Percentiles rank a stretch among this genome's conserved stretches.
Conservation (phyloP, 2,329 filamentous ascomycete species). For the Purpureocillium lavendulum region DNA sequence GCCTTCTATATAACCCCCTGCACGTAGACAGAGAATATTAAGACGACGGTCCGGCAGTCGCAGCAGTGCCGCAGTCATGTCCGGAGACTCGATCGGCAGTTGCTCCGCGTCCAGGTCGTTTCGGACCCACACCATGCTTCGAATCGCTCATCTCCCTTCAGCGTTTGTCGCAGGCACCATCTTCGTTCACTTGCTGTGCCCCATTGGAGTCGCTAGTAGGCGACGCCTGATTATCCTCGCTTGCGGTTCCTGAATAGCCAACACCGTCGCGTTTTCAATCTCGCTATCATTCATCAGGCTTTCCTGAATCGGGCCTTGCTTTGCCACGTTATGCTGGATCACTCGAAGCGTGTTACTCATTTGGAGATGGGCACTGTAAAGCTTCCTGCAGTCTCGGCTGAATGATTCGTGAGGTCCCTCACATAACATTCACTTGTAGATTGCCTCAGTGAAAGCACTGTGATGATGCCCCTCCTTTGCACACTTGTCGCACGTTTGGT, state of each 20-base stretch:
- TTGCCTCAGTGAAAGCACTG: conserved; percentile 6
- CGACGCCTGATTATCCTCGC: conserved; percentile 6
- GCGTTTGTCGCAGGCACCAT: too few species aligned
- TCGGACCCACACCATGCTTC: too few species aligned
- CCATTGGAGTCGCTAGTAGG: conserved; percentile 10
- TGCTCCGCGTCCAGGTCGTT: too few species aligned
- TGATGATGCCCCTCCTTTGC: conserved; percentile 13
- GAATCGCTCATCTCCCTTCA: too few species aligned
- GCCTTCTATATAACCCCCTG: neutral
- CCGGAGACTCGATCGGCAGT: too few species aligned
- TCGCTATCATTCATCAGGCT: conserved; percentile 12
- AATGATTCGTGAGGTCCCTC: conserved; percentile 12
- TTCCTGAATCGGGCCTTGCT: conserved; percentile 7
- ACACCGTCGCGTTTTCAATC: conserved; percentile 5
- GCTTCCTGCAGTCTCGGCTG: conserved; percentile 12
- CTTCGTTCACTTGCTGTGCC: conserved; percentile 9
- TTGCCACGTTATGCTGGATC: conserved; percentile 10
- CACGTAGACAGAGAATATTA: neutral
- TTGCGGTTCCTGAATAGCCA: conserved; percentile 10
- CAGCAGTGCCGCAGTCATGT: too few species aligned
- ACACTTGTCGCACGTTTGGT: conserved; percentile 9
- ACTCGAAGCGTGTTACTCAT: conserved; percentile 12
- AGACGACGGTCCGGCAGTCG: neutral
- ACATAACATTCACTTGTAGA: conserved; percentile 11
- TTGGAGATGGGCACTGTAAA: conserved; percentile 8